Base-by-base conservation (phyloP, 2,329 filamentous ascomycete species). In the Fusarium fracticaudum region DNA sequence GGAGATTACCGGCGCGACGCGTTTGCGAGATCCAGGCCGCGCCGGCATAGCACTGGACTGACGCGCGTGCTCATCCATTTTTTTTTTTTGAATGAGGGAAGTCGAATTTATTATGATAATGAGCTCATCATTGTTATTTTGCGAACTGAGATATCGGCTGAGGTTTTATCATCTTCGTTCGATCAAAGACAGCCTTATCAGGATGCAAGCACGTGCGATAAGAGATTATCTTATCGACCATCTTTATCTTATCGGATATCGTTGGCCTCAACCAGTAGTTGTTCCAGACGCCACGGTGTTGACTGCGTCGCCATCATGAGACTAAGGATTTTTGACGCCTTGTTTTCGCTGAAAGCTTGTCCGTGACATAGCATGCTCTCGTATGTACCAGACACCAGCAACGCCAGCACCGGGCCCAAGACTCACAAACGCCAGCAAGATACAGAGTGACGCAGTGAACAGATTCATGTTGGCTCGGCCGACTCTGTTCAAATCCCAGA, bases 1-100 rank as follows among this genome's bases (percentile, higher is more conserved):
- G 6, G 71, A 67, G 12, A 61, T 38, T 15, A 77, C 51, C 9
- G 72, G 37, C 26, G 41, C 35, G 47, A 59, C 60, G 20, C 59
- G 55, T 44, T 37, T 41, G 1, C 45, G 60, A 22, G 55, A 33
- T 31, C 6, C 17, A 37, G 11, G 41, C 17, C 55, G 33, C 37
- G 7, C 31, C 15, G 29, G 5, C 3, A 14, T 22, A 2, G 10
- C 8, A 12, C 6, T 33, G 6, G 26, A 18, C n/a, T 14, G 20
- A 17, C 7, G 55, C 11, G 31, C 6, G 15, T 26, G 2, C 15
- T 44, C 41, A 6, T 67, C 48, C 71, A 74, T 59, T 5, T 24
- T 20, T 59, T 5, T 24, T 20, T 3, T 6, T 2, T 14, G 6
- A n/a, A n/a, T 29, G 8, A n/a, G 6, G 4, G 6, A 14, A 7